These are phyloP conservation scores for Micractinium sp. DNA, from an alignment of 139 green algal species.

Conservation along the genomic window DNA sequence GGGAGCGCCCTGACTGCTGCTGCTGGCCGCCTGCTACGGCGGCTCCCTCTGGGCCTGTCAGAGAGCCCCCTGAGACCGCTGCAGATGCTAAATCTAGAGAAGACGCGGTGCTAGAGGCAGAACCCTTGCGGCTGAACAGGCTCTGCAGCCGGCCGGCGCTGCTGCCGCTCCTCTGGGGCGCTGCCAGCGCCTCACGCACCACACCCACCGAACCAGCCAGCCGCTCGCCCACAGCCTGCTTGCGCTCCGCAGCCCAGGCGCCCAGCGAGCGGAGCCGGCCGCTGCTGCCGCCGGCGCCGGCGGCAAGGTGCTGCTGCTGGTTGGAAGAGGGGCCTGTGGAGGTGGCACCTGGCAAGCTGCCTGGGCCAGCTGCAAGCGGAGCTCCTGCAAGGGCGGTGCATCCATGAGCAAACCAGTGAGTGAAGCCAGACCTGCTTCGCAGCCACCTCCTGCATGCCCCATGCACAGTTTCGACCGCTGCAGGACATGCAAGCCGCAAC, in stretches of 20 bases:
- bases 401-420: too few relatives aligned
- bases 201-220: slow-evolving; percentile 19
- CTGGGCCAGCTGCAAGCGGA: background rate
- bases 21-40: background rate
- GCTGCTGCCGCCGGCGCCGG: background rate
- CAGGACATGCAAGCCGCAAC: background rate
- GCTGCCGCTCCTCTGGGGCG: background rate
- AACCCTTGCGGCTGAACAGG: slow-evolving; percentile 17
- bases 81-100: background rate
- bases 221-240: background rate
- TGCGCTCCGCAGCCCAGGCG: slow-evolving; percentile 32
- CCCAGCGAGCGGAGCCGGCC: slow-evolving; percentile 13
- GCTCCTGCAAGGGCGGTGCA: background rate
- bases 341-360: background rate
- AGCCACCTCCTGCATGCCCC: too few relatives aligned
- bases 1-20: background rate
- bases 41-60: background rate
- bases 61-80: background rate
- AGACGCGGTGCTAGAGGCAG: background rate
- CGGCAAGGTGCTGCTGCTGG: background rate
- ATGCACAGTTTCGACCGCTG: too few relatives aligned
- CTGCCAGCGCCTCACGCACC: slow-evolving; percentile 6
- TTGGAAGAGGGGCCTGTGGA: background rate
- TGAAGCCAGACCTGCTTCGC: too few relatives aligned
- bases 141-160: slow-evolving; percentile 21